A percentile compares a stretch with the other conserved stretches of the same genome.
Conservation (phyloP, 2,329 filamentous ascomycete genomes). For the Colletotrichum lentis region DNA sequence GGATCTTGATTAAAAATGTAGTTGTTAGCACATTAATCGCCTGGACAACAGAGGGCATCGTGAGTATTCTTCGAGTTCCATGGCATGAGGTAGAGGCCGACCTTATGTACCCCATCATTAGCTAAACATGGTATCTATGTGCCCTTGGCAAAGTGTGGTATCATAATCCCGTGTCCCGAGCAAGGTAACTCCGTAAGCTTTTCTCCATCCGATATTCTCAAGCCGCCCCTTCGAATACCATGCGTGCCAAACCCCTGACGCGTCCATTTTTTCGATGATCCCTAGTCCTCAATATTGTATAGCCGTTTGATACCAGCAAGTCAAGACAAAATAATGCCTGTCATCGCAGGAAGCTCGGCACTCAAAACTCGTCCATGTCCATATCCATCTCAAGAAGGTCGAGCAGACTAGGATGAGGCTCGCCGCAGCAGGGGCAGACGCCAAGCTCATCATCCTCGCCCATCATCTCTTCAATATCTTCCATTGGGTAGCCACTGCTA, state of each 20-base stretch:
- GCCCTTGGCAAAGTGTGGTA: constrained; percentile 34
- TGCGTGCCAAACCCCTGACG: background rate
- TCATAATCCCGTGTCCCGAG: constrained; percentile 28
- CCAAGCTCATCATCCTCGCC: constrained; percentile 46
- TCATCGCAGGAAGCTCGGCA: background rate
- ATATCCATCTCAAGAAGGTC: constrained; percentile 45
- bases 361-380: constrained; percentile 2
- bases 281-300: background rate
- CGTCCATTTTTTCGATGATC: background rate
- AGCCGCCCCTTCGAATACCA: background rate
- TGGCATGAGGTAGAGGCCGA: background rate
- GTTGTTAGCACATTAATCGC: too few relatives aligned
- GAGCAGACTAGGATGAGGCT: constrained; percentile 49
- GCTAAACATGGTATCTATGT: constrained; percentile 27
- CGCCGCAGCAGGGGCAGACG: constrained; percentile 53
- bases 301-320: background rate
- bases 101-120: constrained; percentile 13
- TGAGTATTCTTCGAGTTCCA: background rate
- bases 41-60: too few relatives aligned
- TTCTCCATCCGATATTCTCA: constrained; percentile 17
- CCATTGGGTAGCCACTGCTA: constrained; percentile 47
- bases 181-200: constrained; percentile 25
- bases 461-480: constrained; percentile 44
- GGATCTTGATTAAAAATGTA: too few relatives aligned
- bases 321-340: background rate